Evolutionary conservation across 306 rosid genomes (phyloP), one percentile per base, ranked within the genome.

Genomic region (Rosa rugosa): DNA sequence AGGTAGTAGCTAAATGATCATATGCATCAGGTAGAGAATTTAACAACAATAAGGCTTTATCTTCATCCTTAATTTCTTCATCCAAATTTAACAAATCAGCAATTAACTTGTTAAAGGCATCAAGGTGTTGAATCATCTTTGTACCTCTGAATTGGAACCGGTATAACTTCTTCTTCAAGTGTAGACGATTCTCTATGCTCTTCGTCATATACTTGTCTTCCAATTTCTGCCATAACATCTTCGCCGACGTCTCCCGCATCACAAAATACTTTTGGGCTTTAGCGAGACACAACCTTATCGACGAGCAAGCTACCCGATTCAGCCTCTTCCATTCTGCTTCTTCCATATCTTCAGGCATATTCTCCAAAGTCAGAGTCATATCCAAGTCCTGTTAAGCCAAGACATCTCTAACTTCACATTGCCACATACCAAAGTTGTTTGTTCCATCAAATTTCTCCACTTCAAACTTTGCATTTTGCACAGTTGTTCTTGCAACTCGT

Each of bases 361-460:
- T 53, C 11, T 41, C 73, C 25, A 69, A 11, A 6, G 63, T 38
- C 41, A 38, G 41, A 38, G 5, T n/a, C 31, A 56, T n/a, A 56
- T 56, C 31, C 4, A 56, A 56, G 4, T 56, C 27, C 7, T 69
- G 73, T 44, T 69, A 11, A 6, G 53, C 51, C 53, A 41, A 69
- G 18, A 69, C 51, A 42, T 42, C 73, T 42, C 23, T 36, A 4
- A 69, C 51, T 42, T 69, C 73, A 42, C 73, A 69, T 13, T 41
- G 50, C 73, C 34, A 69, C 53, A 41, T 69, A 0, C 34, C 73
- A 3, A 38, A 69, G 22, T 69, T 69, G 11, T 69, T 69, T 5
- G 44, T 65, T 65, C n/a, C 70, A 9, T 65, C 70, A 8, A 65
- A 65, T 25, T 65, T 65, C 44, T 65, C 70, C 22, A 65, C 70